Evolutionary conservation across 108 stramenopile genomes (phyloP).

Genomic region (Nitzschia inconspicua): DNA sequence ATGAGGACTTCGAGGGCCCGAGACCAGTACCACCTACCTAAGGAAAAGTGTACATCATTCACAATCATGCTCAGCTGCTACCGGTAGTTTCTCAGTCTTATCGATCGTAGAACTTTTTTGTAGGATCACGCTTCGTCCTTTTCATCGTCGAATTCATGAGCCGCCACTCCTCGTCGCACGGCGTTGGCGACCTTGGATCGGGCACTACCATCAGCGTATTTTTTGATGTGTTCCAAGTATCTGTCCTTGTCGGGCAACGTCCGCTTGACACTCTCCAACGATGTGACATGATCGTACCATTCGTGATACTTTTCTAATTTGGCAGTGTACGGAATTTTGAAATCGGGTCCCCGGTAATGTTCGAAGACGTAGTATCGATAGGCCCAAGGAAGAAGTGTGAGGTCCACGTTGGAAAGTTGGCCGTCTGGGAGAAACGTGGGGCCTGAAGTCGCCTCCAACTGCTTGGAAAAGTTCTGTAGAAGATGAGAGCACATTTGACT

Average conservation of each 20-base stretch:
- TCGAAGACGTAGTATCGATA: constrained; percentile 80
- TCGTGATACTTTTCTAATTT: constrained; percentile 59
- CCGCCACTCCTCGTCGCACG: constrained; percentile 76
- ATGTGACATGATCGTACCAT: constrained; percentile 78
- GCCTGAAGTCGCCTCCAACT: constrained; percentile 53
- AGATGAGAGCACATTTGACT: no score
- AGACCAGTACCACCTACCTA: no score
- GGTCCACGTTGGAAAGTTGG: constrained; percentile 60
- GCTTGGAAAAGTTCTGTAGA: constrained; percentile 65
- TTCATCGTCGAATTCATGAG: constrained; percentile 83
- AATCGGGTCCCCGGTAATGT: constrained; percentile 74
- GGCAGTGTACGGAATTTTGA: constrained; percentile 41
- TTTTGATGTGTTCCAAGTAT: constrained; percentile 80
- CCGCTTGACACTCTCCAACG: constrained; percentile 53
- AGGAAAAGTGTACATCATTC: no score
- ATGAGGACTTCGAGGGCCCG: no score
- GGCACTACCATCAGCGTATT: constrained; percentile 81
- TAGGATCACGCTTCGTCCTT: no score
- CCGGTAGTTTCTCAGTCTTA: no score
- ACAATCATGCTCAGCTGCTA: no score
- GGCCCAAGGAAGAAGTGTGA: constrained; percentile 77
- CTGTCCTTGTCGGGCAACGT: constrained; percentile 82
- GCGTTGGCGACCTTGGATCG: constrained; percentile 85
- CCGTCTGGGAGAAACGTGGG: constrained; percentile 52
- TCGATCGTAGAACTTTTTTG: no score